Percentiles rank a stretch among this genome's conserved stretches.
Conservation (phyloP, 345 rosid species). For the Reutealis trisperma region DNA sequence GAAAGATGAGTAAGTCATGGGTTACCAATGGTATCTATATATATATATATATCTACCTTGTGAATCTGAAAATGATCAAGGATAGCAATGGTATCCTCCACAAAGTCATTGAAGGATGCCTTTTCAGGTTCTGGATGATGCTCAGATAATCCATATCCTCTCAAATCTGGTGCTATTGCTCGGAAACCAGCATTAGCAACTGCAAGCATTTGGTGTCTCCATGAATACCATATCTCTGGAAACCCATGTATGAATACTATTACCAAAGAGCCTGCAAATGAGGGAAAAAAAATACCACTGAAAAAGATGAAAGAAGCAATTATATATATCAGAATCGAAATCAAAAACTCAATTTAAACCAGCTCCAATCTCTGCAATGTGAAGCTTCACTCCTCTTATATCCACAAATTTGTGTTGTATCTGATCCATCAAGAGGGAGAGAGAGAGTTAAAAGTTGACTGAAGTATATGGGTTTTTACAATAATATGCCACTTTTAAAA, state of each 20-base stretch:
- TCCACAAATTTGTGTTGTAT: slow-evolving; percentile 23
- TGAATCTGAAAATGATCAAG: slow-evolving; percentile 30
- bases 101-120: slow-evolving; percentile 35
- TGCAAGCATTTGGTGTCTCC: slow-evolving; percentile 30
- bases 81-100: slow-evolving; percentile 35
- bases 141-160: slow-evolving; percentile 27
- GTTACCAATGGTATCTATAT: too few relatives aligned
- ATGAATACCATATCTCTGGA: slow-evolving; percentile 29
- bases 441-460: neutral
- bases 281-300: neutral
- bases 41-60: slow-evolving; percentile 17
- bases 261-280: slow-evolving; percentile 13
- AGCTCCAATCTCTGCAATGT: slow-evolving; percentile 33
- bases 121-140: slow-evolving; percentile 27
- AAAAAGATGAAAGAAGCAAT: neutral
- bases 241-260: slow-evolving; percentile 26
- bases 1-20: neutral
- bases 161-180: slow-evolving; percentile 24
- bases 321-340: neutral
- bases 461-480: too few relatives aligned
- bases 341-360: neutral
- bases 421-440: slow-evolving; percentile 16
- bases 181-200: slow-evolving; percentile 22
- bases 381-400: slow-evolving; percentile 34
- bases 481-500: too few relatives aligned